phyloP scores from a whole-genome alignment of 1,284 basidiomycete genomes.

The Athelia sp. region DNA sequence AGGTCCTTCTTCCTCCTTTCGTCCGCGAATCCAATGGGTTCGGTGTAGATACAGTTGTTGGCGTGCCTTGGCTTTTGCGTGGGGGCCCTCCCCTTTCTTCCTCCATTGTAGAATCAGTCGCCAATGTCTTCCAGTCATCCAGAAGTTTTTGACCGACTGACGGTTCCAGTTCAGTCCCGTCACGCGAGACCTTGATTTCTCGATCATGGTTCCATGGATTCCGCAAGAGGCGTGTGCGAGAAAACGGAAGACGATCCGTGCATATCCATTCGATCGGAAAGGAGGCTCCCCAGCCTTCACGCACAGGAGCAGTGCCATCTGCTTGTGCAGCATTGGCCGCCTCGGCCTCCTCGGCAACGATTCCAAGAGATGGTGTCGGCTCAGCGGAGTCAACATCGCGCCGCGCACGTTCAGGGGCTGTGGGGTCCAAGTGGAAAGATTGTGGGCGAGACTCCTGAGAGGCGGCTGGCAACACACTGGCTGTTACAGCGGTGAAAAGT shows the following conservation, averaged over 20 bases:
- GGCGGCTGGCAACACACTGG: too few relatives aligned
- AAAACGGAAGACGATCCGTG: conserved; percentile 73
- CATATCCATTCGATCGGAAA: conserved; percentile 88
- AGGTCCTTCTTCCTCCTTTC: conserved; percentile 13
- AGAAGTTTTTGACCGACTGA: conserved; percentile 68
- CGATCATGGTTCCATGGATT: conserved; percentile 93
- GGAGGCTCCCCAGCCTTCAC: conserved; percentile 59
- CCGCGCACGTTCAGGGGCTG: not conserved
- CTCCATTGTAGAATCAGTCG: conserved; percentile 11
- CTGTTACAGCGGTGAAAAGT: not conserved
- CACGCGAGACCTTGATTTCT: conserved; percentile 88
- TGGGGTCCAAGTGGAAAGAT: conserved; percentile 23
- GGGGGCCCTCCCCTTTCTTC: not conserved
- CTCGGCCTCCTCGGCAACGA: conserved; percentile 16
- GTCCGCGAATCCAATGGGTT: conserved; percentile 10
- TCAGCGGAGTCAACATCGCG: conserved; percentile 34
- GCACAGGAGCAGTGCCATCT: conserved; percentile 6
- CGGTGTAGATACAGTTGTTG: conserved; percentile 17
- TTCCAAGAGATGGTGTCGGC: conserved; percentile 9
- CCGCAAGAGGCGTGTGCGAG: conserved; percentile 71
- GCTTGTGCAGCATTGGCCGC: conserved; percentile 8
- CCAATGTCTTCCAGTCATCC: conserved; percentile 66
- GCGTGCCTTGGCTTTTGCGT: conserved; percentile 6
- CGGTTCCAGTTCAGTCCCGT: conserved; percentile 91
- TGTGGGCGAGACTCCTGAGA: too few relatives aligned